A percentile compares a stretch with the other conserved stretches of the same genome.
Conservation (phyloP, 257 asterid species). For the Anisodus tanguticus region DNA sequence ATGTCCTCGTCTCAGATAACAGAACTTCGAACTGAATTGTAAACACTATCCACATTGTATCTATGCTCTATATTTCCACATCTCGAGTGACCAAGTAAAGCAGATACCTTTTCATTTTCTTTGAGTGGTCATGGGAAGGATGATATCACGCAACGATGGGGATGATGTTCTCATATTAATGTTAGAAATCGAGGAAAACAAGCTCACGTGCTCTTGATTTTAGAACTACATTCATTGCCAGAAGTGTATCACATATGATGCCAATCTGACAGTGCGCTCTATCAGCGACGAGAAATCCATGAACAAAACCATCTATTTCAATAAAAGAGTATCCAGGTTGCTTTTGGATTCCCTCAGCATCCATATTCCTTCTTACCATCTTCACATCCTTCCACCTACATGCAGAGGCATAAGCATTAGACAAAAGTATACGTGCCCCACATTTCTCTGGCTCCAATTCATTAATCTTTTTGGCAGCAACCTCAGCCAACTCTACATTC, state of each 20-base stretch:
- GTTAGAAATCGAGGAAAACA: conserved; percentile 18
- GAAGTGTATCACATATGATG: neutral
- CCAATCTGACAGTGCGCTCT: conserved; percentile 20
- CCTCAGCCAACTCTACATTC: conserved; percentile 29
- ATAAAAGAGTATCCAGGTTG: conserved; percentile 35
- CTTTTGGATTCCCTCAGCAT: conserved; percentile 30
- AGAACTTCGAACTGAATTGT: neutral
- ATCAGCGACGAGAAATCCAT: conserved; percentile 35
- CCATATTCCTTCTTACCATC: conserved; percentile 31
- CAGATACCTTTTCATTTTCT: neutral
- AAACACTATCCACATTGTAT: neutral
- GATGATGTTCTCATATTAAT: conserved; percentile 5
- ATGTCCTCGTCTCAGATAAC: neutral
- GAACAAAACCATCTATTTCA: conserved; percentile 33
- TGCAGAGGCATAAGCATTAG: conserved; percentile 36
- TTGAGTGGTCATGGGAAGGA: neutral
- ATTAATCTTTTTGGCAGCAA: conserved; percentile 28
- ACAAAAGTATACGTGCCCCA: conserved; percentile 32
- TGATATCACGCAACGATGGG: neutral
- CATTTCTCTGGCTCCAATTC: conserved; percentile 33
- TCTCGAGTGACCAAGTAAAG: neutral
- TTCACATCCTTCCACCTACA: conserved; percentile 34
- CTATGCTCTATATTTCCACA: neutral
- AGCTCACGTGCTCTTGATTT: conserved; percentile 19
- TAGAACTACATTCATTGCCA: conserved; percentile 4